These are phyloP conservation scores for Linnemannia zychae DNA, from an alignment of 192 early-diverging fungal genomes.

Conservation along the genomic window DNA sequence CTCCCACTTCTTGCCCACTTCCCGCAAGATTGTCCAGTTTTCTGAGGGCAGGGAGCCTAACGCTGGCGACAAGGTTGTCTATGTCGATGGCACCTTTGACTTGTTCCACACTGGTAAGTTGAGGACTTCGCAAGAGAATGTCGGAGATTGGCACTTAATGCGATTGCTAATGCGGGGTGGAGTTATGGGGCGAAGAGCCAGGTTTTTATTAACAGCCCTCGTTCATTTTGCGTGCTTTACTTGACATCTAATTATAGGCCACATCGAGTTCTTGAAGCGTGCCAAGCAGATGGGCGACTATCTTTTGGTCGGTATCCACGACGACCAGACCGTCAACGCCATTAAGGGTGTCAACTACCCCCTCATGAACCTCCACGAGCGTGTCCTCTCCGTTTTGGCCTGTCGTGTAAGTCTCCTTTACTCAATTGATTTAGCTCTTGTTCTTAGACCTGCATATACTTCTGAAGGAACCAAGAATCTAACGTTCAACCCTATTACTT, in stretches of 20 bases:
- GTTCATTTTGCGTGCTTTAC: constrained; percentile 24
- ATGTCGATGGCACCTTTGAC: constrained; percentile 97
- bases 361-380: constrained; percentile 96
- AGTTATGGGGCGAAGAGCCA: not conserved
- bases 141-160: constrained; percentile 1
- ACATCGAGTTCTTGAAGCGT: constrained; percentile 92
- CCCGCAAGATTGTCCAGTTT: constrained; percentile 91
- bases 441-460: no score
- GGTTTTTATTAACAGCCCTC: not conserved
- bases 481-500: not conserved
- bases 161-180: constrained; percentile 6
- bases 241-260: constrained; percentile 80
- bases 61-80: constrained; percentile 85
- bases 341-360: constrained; percentile 92
- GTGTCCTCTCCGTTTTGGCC: constrained; percentile 91
- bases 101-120: constrained; percentile 86
- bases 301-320: constrained; percentile 93
- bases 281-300: constrained; percentile 90
- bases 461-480: not conserved
- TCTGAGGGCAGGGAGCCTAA: constrained; percentile 85
- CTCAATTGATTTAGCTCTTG: not conserved
- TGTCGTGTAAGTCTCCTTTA: constrained; percentile 77
- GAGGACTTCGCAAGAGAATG: not conserved
- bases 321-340: constrained; percentile 90
- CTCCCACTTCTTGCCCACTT: constrained; percentile 92